Evolutionary conservation across 768 basidiomycete genomes (phyloP), one percentile per base, ranked within the genome.

Genomic region (Pulveroboletus ravenelii): DNA sequence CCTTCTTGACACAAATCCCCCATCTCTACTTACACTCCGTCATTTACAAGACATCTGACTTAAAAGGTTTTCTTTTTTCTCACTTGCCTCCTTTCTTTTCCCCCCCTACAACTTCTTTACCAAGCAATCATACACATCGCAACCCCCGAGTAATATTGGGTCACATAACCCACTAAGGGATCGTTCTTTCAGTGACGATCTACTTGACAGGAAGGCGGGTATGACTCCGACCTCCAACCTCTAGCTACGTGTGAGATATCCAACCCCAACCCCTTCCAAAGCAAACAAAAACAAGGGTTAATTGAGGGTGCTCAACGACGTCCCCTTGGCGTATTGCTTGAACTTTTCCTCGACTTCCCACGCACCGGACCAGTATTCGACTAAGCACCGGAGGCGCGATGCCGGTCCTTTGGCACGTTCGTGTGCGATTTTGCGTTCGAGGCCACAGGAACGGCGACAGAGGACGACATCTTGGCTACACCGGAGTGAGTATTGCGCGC

Each of bases 331-430:
- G 5, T 57, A 56, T 48, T 34, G 35, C 36, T 62, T 65, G 61
- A 92, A 88, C 39, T 80, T 77, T 68, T 95, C 91, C 67, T 98
- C 95, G 41, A 93, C 84, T 66, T 97, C 92, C 95, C 95, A 98
- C 39, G 93, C 94, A 34, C 91, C 93, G 7, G 80, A 80, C 95
- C 95, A 98, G 64, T 89, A 87, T 58, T 81, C 74, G 51, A 93
- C 79, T 47, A 82, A 66, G 59, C 85, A 85, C 51, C 80, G 78
- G 52, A 96, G 76, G 10, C 89, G 89, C 10, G 70, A 69, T 34
- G 66, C 67, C 38, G 75, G 61, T 3, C 88, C 89, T 52, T 41
- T 44, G 25, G 53, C 53, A 13, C 32, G 47, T 27, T 96, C 89
- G 43, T 77, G 75, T 35, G 74, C 73, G 57, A 98, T 92, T 30